phyloP scores from a whole-genome alignment of 2,329 filamentous ascomycete genomes.

The Chlorencoelia australis region DNA sequence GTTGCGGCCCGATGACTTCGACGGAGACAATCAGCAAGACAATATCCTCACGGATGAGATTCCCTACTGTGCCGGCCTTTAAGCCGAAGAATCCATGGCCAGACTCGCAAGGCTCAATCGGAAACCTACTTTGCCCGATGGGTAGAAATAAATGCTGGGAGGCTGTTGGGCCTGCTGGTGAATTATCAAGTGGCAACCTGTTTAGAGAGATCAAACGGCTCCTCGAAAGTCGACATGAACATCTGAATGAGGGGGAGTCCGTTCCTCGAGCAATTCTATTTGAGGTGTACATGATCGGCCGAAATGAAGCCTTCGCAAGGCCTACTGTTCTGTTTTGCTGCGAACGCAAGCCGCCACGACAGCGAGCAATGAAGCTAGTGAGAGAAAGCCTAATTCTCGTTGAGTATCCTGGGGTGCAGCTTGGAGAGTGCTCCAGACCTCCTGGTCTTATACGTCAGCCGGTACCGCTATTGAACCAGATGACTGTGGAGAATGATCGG shows the following conservation, averaged over 20 bases:
- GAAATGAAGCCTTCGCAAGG: neutral
- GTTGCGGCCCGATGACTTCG: too few relatives aligned
- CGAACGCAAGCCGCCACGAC: neutral
- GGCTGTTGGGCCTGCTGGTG: constrained; percentile 3
- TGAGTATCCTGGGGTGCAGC: constrained; percentile 4
- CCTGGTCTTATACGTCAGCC: constrained; percentile 3
- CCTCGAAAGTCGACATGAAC: too few relatives aligned
- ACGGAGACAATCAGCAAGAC: too few relatives aligned
- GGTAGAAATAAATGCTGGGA: constrained; percentile 8
- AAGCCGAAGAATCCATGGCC: constrained; percentile 2
- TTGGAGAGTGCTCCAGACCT: constrained; percentile 5
- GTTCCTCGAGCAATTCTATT: constrained; percentile 5
- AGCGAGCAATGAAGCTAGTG: constrained; percentile 4
- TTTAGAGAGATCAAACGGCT: constrained; percentile 9
- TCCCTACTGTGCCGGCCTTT: too few relatives aligned
- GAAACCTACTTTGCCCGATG: constrained; percentile 1
- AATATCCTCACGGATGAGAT: too few relatives aligned
- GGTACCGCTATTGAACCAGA: neutral
- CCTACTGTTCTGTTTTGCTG: constrained; percentile 11
- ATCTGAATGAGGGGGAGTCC: constrained; percentile 8
- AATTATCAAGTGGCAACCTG: constrained; percentile 5
- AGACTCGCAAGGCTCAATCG: constrained; percentile 3
- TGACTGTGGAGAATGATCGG: neutral
- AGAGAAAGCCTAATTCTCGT: constrained; percentile 7
- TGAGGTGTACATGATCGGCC: constrained; percentile 10